Base-by-base conservation (phyloP, 305 asterid species). In the Andrographis paniculata region DNA sequence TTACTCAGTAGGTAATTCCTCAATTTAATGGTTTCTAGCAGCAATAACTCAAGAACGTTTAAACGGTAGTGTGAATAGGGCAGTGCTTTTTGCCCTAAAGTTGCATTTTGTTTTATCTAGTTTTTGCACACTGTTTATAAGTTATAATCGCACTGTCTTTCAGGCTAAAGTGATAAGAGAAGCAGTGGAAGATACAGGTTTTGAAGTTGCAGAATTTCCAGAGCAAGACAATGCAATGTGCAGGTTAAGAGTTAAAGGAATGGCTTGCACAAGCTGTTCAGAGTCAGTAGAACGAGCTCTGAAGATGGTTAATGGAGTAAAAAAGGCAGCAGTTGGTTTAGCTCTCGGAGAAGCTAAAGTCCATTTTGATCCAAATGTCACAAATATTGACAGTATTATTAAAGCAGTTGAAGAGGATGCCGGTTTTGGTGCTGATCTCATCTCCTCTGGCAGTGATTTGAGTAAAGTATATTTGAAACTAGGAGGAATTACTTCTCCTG, bases 221-320 rank as follows among this genome's bases (percentile, higher is more conserved):
- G 94, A 86, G 69, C 94, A 85, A 67, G 96, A 89, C 48, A 82
- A 70, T 54, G 92, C 86, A 14, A 64, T 86, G 65, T 85, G 96
- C 74, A 66, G 92, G 64, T 52, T 89, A 58, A 69, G 86, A 70
- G 78, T 89, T 52, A 80, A 80, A 64, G 96, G 98, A 55, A 89
- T 86, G 98, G 96, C 96, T 33, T 89, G 98, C 83, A 83, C 98
- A 59, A 86, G 95, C 76, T 86, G 98, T 81, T 85, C 96, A 7
- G 95, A 89, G 68, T 89, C 98, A 30, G 78, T 79, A 38, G 98
- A 89, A 63, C 94, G 87, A 36, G 94, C 94, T 35, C 75, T 89
- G 56, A 40, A 48, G 24, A 78, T 80, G 88, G 76, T 75, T 44
- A 76, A 78, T 56, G 98, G 98, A 55, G 94, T 89, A 19, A 89